Percentiles rank a stretch among this genome's conserved stretches.
These are phyloP conservation scores for Didymella exigua DNA, from an alignment of 2,329 filamentous ascomycete species.

Conservation along the genomic window DNA sequence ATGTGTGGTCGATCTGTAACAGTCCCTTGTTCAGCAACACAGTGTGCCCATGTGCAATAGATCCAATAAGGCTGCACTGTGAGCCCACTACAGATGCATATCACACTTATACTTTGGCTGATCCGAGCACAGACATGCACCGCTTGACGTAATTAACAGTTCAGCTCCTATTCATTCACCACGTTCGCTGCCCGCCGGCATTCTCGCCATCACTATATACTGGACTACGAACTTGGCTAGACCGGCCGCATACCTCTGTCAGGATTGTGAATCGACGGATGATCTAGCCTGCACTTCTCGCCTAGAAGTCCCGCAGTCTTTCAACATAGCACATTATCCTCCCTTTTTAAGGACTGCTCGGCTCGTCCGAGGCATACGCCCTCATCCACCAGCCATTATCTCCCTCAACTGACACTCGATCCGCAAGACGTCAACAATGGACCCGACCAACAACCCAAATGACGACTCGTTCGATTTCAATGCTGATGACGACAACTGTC, in stretches of 20 bases:
- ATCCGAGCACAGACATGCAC: neutral
- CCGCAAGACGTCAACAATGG: neutral
- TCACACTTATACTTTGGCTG: neutral
- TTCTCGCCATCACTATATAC: neutral
- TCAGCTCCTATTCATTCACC: neutral
- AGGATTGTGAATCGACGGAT: neutral
- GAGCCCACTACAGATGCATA: neutral
- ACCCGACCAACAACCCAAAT: neutral
- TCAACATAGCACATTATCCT: neutral
- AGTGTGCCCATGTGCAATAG: neutral
- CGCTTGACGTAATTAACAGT: neutral
- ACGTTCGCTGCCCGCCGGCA: neutral
- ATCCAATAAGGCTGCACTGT: constrained; percentile 1
- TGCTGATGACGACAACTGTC: neutral
- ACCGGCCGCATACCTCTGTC: neutral
- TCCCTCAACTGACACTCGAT: neutral
- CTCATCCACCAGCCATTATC: neutral
- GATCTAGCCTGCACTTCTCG: too few species aligned
- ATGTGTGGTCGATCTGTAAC: neutral
- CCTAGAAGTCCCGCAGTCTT: neutral
- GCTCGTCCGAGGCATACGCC: neutral
- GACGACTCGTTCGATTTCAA: neutral
- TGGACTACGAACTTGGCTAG: neutral
- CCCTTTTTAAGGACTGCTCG: neutral
- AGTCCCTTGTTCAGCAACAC: neutral